Percentiles rank a stretch among this genome's conserved stretches.
phyloP scores from a whole-genome alignment of 495 filamentous ascomycete species.

The Penicillium coprophilum region DNA sequence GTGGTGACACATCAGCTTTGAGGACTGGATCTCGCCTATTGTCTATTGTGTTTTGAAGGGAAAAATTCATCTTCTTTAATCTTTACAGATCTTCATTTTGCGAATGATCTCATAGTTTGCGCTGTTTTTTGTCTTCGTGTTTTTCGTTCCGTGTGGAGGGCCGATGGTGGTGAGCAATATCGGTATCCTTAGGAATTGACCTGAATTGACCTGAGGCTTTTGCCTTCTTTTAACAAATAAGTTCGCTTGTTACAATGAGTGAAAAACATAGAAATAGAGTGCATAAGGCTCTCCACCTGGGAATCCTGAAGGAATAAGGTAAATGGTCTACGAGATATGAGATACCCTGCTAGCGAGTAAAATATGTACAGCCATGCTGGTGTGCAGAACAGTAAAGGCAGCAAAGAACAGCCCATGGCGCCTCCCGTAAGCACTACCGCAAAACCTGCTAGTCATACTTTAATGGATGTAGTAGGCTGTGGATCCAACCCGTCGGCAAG shows the following conservation, averaged over 20 bases:
- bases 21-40: not conserved
- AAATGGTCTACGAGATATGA: too few species aligned
- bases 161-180: not conserved
- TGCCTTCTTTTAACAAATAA: not conserved
- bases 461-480: too few species aligned
- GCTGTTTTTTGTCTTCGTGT: not conserved
- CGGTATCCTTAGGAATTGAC: not conserved
- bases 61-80: not conserved
- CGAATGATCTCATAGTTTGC: not conserved
- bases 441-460: too few species aligned
- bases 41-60: not conserved
- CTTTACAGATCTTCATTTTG: constrained; percentile 2
- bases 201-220: constrained; percentile 2
- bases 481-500: too few species aligned
- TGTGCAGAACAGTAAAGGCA: too few species aligned
- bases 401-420: too few species aligned
- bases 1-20: constrained; percentile 6
- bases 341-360: too few species aligned
- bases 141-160: not conserved
- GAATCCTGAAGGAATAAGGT: not conserved
- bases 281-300: not conserved
- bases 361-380: too few species aligned
- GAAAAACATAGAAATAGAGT: not conserved
- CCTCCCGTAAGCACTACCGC: too few species aligned
- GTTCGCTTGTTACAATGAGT: not conserved